These are phyloP conservation scores for Theobroma grandiflorum DNA, from an alignment of 441 rosid genomes.

Conservation along the genomic window DNA sequence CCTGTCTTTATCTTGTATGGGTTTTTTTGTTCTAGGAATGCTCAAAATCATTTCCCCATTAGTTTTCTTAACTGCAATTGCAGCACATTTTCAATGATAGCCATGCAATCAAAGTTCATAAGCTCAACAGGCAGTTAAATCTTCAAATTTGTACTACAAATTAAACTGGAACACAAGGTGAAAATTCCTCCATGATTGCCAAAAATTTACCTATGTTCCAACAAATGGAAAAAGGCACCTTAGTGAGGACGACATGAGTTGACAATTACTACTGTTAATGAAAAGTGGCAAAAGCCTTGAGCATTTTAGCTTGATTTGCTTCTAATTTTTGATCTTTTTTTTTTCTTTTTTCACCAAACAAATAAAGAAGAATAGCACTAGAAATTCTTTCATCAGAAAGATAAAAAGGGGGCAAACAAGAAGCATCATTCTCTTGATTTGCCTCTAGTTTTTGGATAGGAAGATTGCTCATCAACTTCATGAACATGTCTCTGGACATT, in stretches of 20 bases:
- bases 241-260: neutral
- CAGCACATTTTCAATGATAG: slow-evolving; percentile 11
- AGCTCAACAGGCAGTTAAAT: neutral
- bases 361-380: neutral
- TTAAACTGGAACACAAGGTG: neutral
- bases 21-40: neutral
- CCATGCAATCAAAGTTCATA: neutral
- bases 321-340: neutral
- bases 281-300: neutral
- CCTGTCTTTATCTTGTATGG: neutral
- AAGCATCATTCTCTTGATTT: slow-evolving; percentile 32
- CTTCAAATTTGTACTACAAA: neutral
- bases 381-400: neutral
- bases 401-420: slow-evolving; percentile 18
- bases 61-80: neutral
- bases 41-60: neutral
- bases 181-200: neutral
- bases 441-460: neutral
- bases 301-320: neutral
- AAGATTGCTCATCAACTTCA: neutral
- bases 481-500: neutral
- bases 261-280: neutral
- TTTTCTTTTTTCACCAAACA: neutral
- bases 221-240: neutral
- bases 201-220: neutral